Conservation (phyloP, 2,329 filamentous ascomycete genomes). For the Fusarium sp. region DNA sequence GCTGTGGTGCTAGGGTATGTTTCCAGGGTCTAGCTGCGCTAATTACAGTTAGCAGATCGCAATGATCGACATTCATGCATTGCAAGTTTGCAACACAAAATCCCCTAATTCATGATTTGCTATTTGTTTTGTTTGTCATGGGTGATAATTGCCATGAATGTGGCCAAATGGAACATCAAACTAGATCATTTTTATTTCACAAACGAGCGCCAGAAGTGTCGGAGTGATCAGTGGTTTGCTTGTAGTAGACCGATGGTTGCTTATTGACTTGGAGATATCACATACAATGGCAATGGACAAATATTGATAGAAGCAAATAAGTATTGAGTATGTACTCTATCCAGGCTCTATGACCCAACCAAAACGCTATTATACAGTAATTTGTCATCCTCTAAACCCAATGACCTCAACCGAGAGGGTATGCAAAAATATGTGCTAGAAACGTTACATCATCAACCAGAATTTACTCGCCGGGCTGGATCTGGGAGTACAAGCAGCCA, state of each 20-base stretch:
- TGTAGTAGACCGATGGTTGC: not conserved
- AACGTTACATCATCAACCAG: not conserved
- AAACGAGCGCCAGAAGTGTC: not conserved
- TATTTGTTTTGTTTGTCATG: not conserved
- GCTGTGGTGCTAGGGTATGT: not conserved
- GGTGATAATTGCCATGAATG: not conserved
- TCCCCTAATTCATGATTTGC: not conserved
- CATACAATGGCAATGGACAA: not conserved
- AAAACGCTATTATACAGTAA: conserved; percentile 9
- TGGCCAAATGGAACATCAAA: not conserved
- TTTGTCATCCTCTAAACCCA: not conserved
- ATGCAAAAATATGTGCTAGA: not conserved
- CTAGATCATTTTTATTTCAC: not conserved
- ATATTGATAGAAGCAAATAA: not conserved
- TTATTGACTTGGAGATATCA: not conserved
- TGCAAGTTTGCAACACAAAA: not conserved
- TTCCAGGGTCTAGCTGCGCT: not conserved
- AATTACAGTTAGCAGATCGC: not conserved
- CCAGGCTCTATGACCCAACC: not conserved
- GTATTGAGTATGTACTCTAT: conserved; percentile 14
- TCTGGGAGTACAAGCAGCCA: conserved; percentile 50
- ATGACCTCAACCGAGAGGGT: not conserved
- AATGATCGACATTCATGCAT: conserved; percentile 5
- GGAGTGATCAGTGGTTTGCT: fast-evolving
- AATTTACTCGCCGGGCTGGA: conserved; percentile 2